Evolutionary conservation across 805 yeast species (phyloP).

Genomic region (Candida nemodendra): DNA sequence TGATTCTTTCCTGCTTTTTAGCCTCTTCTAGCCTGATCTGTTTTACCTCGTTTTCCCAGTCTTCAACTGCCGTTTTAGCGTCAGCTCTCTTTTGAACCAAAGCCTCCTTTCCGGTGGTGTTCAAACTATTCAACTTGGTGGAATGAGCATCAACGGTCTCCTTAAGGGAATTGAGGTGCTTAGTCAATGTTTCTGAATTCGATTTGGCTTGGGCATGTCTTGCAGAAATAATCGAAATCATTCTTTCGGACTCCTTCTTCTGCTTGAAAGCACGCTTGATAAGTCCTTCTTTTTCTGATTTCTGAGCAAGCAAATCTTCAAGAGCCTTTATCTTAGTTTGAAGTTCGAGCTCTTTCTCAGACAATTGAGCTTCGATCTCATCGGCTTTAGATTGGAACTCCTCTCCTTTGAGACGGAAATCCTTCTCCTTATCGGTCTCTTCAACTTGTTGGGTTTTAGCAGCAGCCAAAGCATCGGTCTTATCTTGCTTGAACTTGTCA

Average conservation of each 20-base stretch:
- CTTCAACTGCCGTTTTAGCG: slow-evolving; percentile 39
- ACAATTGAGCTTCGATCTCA: slow-evolving; percentile 34
- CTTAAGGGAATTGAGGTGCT: slow-evolving; percentile 45
- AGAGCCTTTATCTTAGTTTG: slow-evolving; percentile 26
- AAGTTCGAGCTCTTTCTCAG: slow-evolving; percentile 41
- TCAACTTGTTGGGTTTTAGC: slow-evolving; percentile 30
- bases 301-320: slow-evolving; percentile 43
- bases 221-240: slow-evolving; percentile 33
- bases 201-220: slow-evolving; percentile 38
- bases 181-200: slow-evolving; percentile 37
- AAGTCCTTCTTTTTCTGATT: slow-evolving; percentile 37
- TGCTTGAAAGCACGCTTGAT: slow-evolving; percentile 28
- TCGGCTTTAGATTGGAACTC: slow-evolving; percentile 40
- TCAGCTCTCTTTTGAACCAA: slow-evolving; percentile 37
- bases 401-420: slow-evolving; percentile 41
- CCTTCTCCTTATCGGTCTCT: slow-evolving; percentile 31
- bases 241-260: slow-evolving; percentile 42
- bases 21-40: slow-evolving; percentile 45
- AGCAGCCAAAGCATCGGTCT: slow-evolving; percentile 26
- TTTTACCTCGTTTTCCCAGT: slow-evolving; percentile 47
- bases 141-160: slow-evolving; percentile 44
- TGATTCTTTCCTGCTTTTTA: slow-evolving; percentile 43
- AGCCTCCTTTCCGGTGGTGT: slow-evolving; percentile 36
- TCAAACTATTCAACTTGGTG: slow-evolving; percentile 40
- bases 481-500: slow-evolving; percentile 40